Percentiles rank a stretch among this genome's conserved stretches.
phyloP scores from a whole-genome alignment of 2,329 filamentous ascomycete species.

The Pyrenochaeta sp. region DNA sequence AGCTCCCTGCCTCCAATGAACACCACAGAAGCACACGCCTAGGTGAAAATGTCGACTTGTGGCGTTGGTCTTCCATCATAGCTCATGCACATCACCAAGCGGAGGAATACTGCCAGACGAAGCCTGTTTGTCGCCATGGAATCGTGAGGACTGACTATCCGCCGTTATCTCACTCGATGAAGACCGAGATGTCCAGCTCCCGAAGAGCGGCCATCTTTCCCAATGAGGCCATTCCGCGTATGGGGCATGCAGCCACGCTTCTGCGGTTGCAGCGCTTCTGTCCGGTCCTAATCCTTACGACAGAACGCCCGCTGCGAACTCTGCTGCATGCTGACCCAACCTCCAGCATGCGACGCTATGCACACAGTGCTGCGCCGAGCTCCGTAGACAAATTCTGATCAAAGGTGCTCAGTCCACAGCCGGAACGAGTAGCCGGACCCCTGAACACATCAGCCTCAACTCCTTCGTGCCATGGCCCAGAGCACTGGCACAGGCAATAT shows the following conservation, averaged over 20 bases:
- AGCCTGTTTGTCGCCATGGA: background rate
- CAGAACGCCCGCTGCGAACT: constrained; percentile 15
- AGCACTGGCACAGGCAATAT: background rate
- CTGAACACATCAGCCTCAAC: constrained; percentile 20
- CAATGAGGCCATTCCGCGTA: constrained; percentile 25
- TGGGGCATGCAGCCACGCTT: constrained; percentile 18
- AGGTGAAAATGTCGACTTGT: constrained; percentile 2
- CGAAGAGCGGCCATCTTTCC: constrained; percentile 38
- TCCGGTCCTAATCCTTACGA: background rate
- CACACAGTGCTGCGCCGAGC: background rate
- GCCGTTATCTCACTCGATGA: constrained; percentile 4
- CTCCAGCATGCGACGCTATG: background rate
- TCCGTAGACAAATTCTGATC: background rate
- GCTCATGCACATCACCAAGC: constrained; percentile 15
- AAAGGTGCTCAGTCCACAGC: constrained; percentile 2
- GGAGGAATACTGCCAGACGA: constrained; percentile 1
- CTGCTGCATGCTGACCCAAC: constrained; percentile 23
- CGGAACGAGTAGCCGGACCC: constrained; percentile 20
- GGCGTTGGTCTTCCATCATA: constrained; percentile 6
- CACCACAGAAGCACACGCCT: background rate
- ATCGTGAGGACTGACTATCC: background rate
- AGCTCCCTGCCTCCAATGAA: constrained; percentile 3
- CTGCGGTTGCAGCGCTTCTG: constrained; percentile 43
- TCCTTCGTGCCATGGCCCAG: background rate
- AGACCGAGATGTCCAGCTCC: constrained; percentile 8